These are phyloP conservation scores for Boletellus emodensis DNA, from an alignment of 768 basidiomycete genomes.

Conservation along the genomic window DNA sequence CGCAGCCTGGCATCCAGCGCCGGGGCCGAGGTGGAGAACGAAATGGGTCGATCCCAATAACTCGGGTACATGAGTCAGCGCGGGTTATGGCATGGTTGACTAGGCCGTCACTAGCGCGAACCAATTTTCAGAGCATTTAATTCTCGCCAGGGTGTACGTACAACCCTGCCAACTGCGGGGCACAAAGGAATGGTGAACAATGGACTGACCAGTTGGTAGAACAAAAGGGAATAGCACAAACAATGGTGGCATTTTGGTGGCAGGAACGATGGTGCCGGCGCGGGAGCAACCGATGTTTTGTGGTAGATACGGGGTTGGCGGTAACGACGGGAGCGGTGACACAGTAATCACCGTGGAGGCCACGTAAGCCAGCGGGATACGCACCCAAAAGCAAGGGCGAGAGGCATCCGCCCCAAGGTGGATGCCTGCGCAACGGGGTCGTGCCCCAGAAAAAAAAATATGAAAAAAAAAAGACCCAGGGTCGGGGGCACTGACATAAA, in stretches of 20 bases:
- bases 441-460: no score
- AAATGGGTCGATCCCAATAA: background rate
- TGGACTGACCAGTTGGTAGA: conserved; percentile 14
- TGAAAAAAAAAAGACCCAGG: background rate
- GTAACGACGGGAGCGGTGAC: background rate
- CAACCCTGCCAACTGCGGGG: background rate
- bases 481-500: background rate
- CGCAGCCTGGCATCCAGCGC: background rate
- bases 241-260: background rate
- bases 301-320: background rate
- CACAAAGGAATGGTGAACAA: conserved; percentile 19
- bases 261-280: background rate
- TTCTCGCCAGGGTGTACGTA: conserved; percentile 11
- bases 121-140: background rate
- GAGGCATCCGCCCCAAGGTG: no score
- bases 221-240: conserved; percentile 8
- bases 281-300: background rate
- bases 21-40: background rate
- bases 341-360: background rate
- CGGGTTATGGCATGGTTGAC: background rate
- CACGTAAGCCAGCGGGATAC: conserved; percentile 6
- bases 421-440: no score
- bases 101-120: background rate
- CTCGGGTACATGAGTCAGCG: background rate
- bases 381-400: no score